Base-by-base conservation (phyloP, 2,329 filamentous ascomycete species). In the Aspergillus tanneri region DNA sequence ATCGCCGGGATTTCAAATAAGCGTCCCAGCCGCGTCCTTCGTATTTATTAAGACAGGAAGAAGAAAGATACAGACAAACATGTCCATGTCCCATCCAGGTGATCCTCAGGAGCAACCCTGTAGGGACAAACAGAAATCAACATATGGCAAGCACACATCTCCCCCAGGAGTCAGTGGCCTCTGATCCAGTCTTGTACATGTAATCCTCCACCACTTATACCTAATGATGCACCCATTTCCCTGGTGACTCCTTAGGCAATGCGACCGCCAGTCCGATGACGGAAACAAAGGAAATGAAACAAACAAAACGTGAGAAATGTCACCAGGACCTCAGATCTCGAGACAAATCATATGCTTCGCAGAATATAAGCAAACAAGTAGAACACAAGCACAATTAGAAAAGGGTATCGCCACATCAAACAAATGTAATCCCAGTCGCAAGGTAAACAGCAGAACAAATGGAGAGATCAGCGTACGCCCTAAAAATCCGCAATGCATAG, bases 391-490 rank as follows among this genome's bases (percentile, higher is more conserved):
- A 52, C 24, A 52, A 47, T 46, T 46, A 58, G 28, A n/a, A n/a
- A n/a, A 52, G 56, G 59, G 59, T 62, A 62, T 62, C 59, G 59
- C 56, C 47, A 54, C 48, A 53, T 53, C 59, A 52, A 59, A 54
- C 42, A 53, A 41, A 50, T 43, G 45, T 52, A 55, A 56, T 53
- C 44, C n/a, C 44, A 48, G 47, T 45, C 34, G 44, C 42, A 43
- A 56, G 36, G 28, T 35, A 19, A 40, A 40, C n/a, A 49, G 43
- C 39, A 52, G 30, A 49, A 54, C 30, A 51, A 36, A 49, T 34
- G 23, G 47, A 53, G 39, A 48, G 48, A 50, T 54, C 35, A 23
- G 28, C 40, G 38, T 42, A 35, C 42, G 43, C 52, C 43, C 47
- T 39, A 19, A 35, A 43, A 40, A 39, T 28, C 38, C 25, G 41